phyloP scores from a whole-genome alignment of 148 eudicot genomes.

The Rhododendron henanense region DNA sequence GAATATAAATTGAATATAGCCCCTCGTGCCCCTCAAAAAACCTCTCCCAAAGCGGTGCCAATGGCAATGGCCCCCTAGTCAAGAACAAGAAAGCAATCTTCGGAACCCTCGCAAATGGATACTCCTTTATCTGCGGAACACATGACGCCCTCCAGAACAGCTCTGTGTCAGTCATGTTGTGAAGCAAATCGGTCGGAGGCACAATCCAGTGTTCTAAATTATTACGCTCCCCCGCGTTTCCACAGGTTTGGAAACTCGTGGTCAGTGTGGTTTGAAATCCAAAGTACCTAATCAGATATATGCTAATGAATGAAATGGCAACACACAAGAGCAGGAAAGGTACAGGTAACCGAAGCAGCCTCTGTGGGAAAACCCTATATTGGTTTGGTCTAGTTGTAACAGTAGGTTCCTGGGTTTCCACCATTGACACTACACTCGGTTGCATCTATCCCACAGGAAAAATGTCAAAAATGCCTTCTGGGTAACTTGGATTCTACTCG shows the following conservation, averaged over 20 bases:
- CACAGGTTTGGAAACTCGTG: conserved; percentile 42
- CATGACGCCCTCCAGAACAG: conserved; percentile 79
- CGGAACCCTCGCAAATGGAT: conserved; percentile 64
- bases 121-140: conserved; percentile 52
- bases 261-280: conserved; percentile 39
- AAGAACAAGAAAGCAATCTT: conserved; percentile 97
- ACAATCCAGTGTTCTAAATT: conserved; percentile 52
- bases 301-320: conserved; percentile 50
- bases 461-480: conserved; percentile 12
- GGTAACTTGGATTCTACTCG: neutral
- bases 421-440: conserved; percentile 45
- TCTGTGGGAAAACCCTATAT: conserved; percentile 61
- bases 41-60: conserved; percentile 93
- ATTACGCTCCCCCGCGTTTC: conserved; percentile 22
- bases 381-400: conserved; percentile 38
- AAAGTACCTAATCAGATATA: conserved; percentile 45
- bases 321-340: conserved; percentile 51
- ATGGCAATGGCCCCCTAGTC: conserved; percentile 90
- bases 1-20: conserved; percentile 70
- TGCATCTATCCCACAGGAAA: conserved; percentile 25
- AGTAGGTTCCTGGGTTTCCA: conserved; percentile 65
- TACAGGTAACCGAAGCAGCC: conserved; percentile 41
- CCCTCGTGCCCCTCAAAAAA: conserved; percentile 71
- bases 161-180: conserved; percentile 70
- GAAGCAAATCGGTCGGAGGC: conserved; percentile 72